phyloP scores from a whole-genome alignment of 106 monocot genomes.

The Iris macrosiphon region DNA sequence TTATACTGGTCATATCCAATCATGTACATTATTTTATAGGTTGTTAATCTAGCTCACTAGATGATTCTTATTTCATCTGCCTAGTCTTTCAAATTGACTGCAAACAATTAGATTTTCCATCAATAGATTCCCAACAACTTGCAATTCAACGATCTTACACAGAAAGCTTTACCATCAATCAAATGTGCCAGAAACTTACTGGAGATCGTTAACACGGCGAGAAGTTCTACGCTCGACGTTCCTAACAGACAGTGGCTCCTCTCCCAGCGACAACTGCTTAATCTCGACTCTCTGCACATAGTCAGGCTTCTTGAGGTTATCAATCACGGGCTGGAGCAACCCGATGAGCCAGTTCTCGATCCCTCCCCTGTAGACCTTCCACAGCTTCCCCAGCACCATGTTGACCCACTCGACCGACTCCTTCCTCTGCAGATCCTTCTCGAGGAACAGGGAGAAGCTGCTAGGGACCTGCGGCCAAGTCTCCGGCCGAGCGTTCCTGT shows the following conservation, averaged over 20 bases:
- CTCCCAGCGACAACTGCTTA: slow-evolving; percentile 91
- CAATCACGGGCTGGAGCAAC: slow-evolving; percentile 94
- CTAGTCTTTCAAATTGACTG: no score
- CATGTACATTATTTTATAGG: no score
- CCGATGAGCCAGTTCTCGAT: slow-evolving; percentile 93
- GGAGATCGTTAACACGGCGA: slow-evolving; percentile 84
- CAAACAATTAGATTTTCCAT: no score
- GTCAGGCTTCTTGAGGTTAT: slow-evolving; percentile 74
- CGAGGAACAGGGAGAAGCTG: slow-evolving; percentile 83
- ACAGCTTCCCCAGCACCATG: slow-evolving; percentile 94
- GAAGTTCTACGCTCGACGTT: slow-evolving; percentile 95
- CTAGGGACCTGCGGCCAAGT: slow-evolving; percentile 93
- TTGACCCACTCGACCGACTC: slow-evolving; percentile 99
- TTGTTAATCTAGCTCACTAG: no score
- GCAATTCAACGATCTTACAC: no score
- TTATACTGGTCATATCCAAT: no score
- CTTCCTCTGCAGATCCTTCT: slow-evolving; percentile 92
- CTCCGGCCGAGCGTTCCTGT: slow-evolving; percentile 20
- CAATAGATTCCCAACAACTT: no score
- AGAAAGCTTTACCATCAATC: no score
- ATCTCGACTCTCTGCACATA: slow-evolving; percentile 95
- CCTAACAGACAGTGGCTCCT: slow-evolving; percentile 89
- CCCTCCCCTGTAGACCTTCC: slow-evolving; percentile 92
- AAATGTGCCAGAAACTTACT: slow-evolving; percentile 71
- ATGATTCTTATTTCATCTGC: no score